Percentiles rank a stretch among this genome's conserved stretches.
Evolutionary conservation across 129 eudicot genomes (phyloP).

Genomic region (Daucus carota): DNA sequence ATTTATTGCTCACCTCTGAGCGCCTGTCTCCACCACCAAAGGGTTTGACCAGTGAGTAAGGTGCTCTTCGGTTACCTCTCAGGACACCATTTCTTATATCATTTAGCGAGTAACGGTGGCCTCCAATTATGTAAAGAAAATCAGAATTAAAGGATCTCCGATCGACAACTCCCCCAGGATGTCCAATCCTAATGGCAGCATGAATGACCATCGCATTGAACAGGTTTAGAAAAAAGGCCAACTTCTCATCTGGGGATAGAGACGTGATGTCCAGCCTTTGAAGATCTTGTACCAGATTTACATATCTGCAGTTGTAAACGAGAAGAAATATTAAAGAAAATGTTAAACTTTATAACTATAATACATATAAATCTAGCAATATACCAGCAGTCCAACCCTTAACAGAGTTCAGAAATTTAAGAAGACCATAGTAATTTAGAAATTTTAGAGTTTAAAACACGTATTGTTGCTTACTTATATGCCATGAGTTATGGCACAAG

Average conservation of each 20-base stretch:
- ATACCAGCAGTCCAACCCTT: background rate
- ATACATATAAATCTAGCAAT: background rate
- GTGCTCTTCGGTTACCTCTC: conserved; percentile 76
- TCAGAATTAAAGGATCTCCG: conserved; percentile 67
- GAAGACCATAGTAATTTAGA: too few species aligned
- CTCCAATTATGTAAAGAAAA: conserved; percentile 74
- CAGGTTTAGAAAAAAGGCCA: conserved; percentile 81
- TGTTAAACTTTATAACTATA: background rate
- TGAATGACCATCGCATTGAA: conserved; percentile 87
- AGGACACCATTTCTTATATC: conserved; percentile 75
- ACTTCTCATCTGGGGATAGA: conserved; percentile 56
- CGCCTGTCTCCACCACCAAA: conserved; percentile 73
- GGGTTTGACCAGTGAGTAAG: conserved; percentile 71
- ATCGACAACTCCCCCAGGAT: conserved; percentile 71
- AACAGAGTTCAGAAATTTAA: background rate
- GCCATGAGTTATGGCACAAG: too few species aligned
- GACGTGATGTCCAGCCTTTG: conserved; percentile 63
- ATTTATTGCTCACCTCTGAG: conserved; percentile 47
- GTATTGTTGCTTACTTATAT: too few species aligned
- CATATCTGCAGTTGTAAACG: conserved; percentile 43
- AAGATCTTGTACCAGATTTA: conserved; percentile 68
- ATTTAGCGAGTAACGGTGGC: conserved; percentile 58
- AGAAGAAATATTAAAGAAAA: background rate
- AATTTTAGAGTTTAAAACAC: too few species aligned
- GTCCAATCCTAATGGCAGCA: conserved; percentile 74